Evolutionary conservation across 2,329 filamentous ascomycete genomes (phyloP).

Genomic region (Colletotrichum liaoningense): DNA sequence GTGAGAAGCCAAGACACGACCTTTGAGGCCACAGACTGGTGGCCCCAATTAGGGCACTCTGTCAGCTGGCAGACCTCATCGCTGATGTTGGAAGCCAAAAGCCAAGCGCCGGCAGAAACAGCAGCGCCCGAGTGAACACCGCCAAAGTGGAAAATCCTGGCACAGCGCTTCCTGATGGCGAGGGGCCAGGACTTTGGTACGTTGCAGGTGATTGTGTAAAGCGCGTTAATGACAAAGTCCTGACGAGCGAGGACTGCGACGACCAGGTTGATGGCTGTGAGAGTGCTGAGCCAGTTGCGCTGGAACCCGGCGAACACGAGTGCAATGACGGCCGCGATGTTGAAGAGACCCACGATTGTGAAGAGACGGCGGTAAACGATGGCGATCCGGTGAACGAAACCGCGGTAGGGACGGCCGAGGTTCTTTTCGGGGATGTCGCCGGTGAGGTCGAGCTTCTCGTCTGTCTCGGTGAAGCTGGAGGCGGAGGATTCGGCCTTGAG

Average conservation of each 20-base stretch:
- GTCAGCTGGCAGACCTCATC: conserved; percentile 49
- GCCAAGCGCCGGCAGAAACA: conserved; percentile 61
- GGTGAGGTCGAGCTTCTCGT: conserved; percentile 26
- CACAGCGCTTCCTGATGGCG: conserved; percentile 57
- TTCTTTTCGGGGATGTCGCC: conserved; percentile 53
- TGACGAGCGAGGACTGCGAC: conserved; percentile 63
- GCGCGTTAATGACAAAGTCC: conserved; percentile 62
- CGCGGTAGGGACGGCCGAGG: conserved; percentile 50
- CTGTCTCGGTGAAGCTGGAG: conserved; percentile 28
- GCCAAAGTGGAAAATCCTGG: conserved; percentile 64
- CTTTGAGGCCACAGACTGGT: conserved; percentile 50
- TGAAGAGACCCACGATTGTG: conserved; percentile 61
- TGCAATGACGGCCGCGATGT: conserved; percentile 58
- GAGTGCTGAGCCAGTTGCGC: conserved; percentile 48
- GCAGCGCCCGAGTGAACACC: conserved; percentile 63
- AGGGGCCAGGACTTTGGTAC: conserved; percentile 59
- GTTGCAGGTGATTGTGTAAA: conserved; percentile 59
- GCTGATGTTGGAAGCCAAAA: conserved; percentile 54
- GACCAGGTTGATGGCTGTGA: conserved; percentile 61
- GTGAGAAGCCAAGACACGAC: conserved; percentile 68
- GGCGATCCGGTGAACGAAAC: conserved; percentile 57
- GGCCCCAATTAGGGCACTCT: conserved; percentile 18
- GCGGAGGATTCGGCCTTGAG: conserved; percentile 14
- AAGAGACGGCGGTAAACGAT: conserved; percentile 69
- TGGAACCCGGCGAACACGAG: conserved; percentile 46